Base-by-base conservation (phyloP, 345 rosid genomes). In the Eucalyptus erythrocorys region DNA sequence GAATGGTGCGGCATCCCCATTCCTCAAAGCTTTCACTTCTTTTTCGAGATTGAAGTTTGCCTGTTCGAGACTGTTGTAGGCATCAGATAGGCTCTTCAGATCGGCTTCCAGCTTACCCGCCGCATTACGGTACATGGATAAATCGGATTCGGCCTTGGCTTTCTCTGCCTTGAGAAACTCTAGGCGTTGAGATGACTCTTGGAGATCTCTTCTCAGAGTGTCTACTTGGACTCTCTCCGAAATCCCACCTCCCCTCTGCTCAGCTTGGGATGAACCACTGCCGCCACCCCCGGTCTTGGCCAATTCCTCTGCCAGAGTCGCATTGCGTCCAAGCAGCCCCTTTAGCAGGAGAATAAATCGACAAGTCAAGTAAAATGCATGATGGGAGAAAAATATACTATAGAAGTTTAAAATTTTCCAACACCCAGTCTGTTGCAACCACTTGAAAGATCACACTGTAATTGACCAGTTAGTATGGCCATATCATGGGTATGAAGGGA, bases 31-130 rank as follows among this genome's bases (percentile, higher is more conserved):
- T 92, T 95, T 95, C 87, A 94, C 94, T 90, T 98, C 99, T 90
- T 92, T 92, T 87, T 96, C 99, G 3, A 98, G 95, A 30, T 94
- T 94, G 95, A 93, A 93, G 86, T 97, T 98, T 87, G 91, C 94
- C 86, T 95, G 95, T 88, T 98, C 99, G 8, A 98, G 96, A 87
- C 95, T 94, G 91, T 96, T 98, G 92, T 98, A 98, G 13, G 99
- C 99, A 87, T 95, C 95, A 1, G 99, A 98, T 37, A 98, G 90
- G 91, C 99, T 92, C 90, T 95, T 93, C 57, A 98, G 94, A 86
- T 98, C 99, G 10, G 98, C 94, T 88, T 98, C 99, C 87, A 93
- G 92, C 91, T 98, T 98, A 17, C 91, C 96, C 16, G 97, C 97
- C 88, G 94, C 76, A 92, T 92, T 95, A 90, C 91, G 96, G 92